Base-by-base conservation (phyloP, 306 rosid genomes). In the Gynostemma pentaphyllum region DNA sequence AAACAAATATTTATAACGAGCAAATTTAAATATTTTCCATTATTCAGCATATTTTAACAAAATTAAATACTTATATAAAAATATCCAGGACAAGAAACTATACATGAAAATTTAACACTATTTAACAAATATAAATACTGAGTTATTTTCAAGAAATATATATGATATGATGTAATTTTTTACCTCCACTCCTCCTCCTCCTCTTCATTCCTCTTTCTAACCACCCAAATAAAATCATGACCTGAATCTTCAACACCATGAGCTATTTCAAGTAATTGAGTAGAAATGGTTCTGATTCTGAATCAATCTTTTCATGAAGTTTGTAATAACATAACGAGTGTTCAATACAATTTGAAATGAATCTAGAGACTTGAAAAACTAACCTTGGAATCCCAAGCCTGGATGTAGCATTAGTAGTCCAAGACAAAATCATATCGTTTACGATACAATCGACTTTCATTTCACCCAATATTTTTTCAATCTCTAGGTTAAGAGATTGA, bases 191-290 rank as follows among this genome's bases (percentile, higher is more conserved):
- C 5, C 4, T 29, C 32, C n/a, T 13, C 47, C 22, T 41, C 59
- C 3, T 3, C 2, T 0, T 72, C 68, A 3, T 47, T 40, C 15
- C 48, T 10, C 50, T 15, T 14, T 68, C 13, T 27, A 14, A 57
- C 34, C 7, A 62, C 64, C 74, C 75, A 71, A 12, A 71, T 39
- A 18, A 71, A 71, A 21, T 26, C 29, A 3, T n/a, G 40, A 2
- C n/a, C 13, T 1, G 76, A 72, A 37, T 28, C 64, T 40, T 55
- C 71, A 14, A 72, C 45, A 12, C 76, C 76, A 24, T 37, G 13
- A 2, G 62, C 76, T 4, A 72, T 65, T 32, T 72, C 76, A 3
- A 45, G 19, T 16, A 72, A 65, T n/a, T 72, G 76, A 7, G 23
- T 5, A 39, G 0, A 9, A 39, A 39, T 10, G 13, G 44, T 3